phyloP scores from a whole-genome alignment of 2,329 filamentous ascomycete species.

The Biscogniauxia sp. region DNA sequence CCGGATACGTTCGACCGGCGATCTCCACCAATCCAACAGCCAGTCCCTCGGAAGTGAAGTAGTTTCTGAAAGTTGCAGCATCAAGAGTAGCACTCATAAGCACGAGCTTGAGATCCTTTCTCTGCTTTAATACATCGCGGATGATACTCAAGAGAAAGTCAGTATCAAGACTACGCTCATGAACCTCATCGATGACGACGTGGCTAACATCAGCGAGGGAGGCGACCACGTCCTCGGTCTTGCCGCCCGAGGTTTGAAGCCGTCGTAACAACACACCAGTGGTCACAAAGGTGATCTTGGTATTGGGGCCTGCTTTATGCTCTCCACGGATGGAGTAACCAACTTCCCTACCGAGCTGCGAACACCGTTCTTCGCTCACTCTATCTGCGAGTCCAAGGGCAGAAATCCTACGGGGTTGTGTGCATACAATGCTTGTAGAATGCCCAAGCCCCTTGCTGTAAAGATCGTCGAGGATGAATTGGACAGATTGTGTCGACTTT shows the following conservation, averaged over 20 bases:
- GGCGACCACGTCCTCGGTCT: conserved; percentile 73
- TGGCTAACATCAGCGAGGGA: conserved; percentile 90
- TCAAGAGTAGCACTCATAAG: conserved; percentile 97
- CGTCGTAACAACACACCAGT: conserved; percentile 88
- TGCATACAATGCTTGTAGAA: conserved; percentile 87
- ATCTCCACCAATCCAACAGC: conserved; percentile 83
- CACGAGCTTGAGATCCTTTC: conserved; percentile 81
- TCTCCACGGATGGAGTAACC: conserved; percentile 92
- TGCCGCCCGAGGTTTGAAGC: conserved; percentile 84
- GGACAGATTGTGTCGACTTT: conserved; percentile 95
- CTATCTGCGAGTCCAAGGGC: conserved; percentile 91
- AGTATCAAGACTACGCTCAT: conserved; percentile 91
- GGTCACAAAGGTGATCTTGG: conserved; percentile 92
- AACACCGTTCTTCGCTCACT: conserved; percentile 88
- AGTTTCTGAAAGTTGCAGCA: conserved; percentile 77
- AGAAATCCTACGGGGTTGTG: conserved; percentile 91
- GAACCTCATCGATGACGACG: conserved; percentile 93
- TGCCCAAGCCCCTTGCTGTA: conserved; percentile 73
- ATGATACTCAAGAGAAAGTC: conserved; percentile 90
- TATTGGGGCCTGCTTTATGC: conserved; percentile 69
- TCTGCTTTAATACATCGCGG: conserved; percentile 71
- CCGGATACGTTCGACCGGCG: conserved; percentile 82
- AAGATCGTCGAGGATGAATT: conserved; percentile 91
- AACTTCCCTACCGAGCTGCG: conserved; percentile 78
- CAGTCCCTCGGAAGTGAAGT: conserved; percentile 69